Conservation (phyloP, 1,284 basidiomycete genomes). For the Apiotrichum siamense region DNA sequence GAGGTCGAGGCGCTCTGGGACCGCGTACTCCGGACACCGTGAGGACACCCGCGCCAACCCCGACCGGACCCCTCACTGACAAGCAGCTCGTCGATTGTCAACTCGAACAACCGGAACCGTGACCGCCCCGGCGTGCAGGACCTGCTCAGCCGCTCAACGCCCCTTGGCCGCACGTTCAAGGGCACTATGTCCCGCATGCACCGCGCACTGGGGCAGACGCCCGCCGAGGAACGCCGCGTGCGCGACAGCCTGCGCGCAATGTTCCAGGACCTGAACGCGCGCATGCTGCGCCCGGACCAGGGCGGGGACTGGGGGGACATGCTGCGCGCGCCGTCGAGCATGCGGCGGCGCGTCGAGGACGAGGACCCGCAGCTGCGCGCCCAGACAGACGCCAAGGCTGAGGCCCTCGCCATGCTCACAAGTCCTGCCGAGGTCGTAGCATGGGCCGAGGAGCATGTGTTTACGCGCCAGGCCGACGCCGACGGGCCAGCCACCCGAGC, state of each 20-base stretch:
- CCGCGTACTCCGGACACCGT: constrained; percentile 14
- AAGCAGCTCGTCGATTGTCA: neutral
- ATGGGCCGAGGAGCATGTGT: constrained; percentile 69
- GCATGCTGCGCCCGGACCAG: neutral
- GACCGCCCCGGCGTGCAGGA: too few relatives aligned
- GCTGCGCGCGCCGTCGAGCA: neutral
- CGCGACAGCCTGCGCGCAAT: constrained; percentile 25
- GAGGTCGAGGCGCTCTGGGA: constrained; percentile 12
- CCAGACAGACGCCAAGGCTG: constrained; percentile 63
- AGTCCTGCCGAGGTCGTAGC: constrained; percentile 66
- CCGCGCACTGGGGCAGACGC: constrained; percentile 29
- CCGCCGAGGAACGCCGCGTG: constrained; percentile 25
- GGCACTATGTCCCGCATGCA: neutral
- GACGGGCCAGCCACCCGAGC: constrained; percentile 37
- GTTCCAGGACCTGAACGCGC: constrained; percentile 14
- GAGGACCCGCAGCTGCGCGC: constrained; percentile 23
- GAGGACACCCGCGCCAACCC: neutral
- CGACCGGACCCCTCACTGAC: neutral
- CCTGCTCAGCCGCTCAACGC: constrained; percentile 3
- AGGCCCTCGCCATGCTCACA: constrained; percentile 63
- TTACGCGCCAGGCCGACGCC: constrained; percentile 35
- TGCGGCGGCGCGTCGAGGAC: constrained; percentile 7
- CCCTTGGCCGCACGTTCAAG: constrained; percentile 1
- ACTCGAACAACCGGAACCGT: neutral
- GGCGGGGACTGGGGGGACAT: neutral